Evolutionary conservation across 176 grass and related monocot species (phyloP).

Genomic region (Raddia distichophylla): DNA sequence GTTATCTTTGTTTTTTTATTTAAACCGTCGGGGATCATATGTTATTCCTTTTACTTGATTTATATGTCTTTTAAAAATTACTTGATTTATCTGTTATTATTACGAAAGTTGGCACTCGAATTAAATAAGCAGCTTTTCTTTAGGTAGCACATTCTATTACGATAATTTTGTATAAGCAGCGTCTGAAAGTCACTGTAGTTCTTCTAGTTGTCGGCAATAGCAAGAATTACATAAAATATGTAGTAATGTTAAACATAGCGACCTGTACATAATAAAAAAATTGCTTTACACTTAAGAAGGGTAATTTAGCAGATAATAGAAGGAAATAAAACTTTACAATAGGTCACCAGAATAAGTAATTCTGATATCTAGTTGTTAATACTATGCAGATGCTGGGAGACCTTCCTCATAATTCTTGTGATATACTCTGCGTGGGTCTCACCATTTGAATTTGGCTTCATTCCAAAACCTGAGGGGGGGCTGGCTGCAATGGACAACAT

Average conservation of each 20-base stretch:
- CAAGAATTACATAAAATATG: neutral
- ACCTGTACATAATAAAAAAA: neutral
- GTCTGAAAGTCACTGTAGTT: neutral
- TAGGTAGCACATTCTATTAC: neutral
- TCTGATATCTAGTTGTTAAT: slow-evolving; percentile 34
- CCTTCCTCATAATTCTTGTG: slow-evolving; percentile 82
- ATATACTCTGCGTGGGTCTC: slow-evolving; percentile 95
- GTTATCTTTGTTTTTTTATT: neutral
- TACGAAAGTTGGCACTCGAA: neutral
- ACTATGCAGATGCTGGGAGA: slow-evolving; percentile 73
- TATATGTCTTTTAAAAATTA: neutral
- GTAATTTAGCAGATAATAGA: neutral
- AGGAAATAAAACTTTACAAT: slow-evolving; percentile 19
- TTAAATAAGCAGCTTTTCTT: neutral
- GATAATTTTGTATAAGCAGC: neutral
- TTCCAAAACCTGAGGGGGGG: slow-evolving; percentile 48
- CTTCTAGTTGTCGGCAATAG: neutral
- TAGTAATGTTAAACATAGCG: slow-evolving; percentile 11
- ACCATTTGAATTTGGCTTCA: slow-evolving; percentile 95
- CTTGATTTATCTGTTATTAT: slow-evolving; percentile 13
- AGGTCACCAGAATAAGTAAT: slow-evolving; percentile 17
- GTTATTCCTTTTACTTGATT: slow-evolving; percentile 7
- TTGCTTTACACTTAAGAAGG: neutral
- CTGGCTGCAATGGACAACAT: slow-evolving; percentile 74
- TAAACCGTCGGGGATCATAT: neutral